Evolutionary conservation across 345 rosid species (phyloP).

Genomic region (Melastoma malabathricum): DNA sequence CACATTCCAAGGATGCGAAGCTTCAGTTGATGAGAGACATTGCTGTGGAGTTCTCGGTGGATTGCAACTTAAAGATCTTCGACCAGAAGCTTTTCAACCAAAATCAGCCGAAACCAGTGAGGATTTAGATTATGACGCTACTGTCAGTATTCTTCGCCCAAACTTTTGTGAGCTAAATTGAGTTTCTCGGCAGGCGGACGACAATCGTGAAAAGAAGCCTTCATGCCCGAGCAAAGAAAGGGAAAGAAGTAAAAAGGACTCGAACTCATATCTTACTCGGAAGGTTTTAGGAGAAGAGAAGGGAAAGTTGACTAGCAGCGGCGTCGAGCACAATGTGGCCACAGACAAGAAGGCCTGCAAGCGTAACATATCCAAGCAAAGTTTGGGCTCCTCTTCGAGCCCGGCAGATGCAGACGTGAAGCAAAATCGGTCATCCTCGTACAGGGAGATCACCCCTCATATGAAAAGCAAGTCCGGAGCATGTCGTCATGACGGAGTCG

Average conservation of each 20-base stretch:
- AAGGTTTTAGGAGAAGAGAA: slow-evolving; percentile 11
- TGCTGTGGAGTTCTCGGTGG: slow-evolving; percentile 39
- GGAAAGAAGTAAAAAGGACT: slow-evolving; percentile 11
- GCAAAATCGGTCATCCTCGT: slow-evolving; percentile 17
- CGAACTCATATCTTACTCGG: slow-evolving; percentile 8
- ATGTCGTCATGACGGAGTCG: slow-evolving; percentile 13
- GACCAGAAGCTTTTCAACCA: slow-evolving; percentile 42
- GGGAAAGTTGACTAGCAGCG: slow-evolving; percentile 19
- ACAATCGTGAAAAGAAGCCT: no score
- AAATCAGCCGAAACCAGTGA: slow-evolving; percentile 17
- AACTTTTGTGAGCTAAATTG: no score
- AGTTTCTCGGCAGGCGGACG: no score
- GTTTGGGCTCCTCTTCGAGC: slow-evolving; percentile 37
- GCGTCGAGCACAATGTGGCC: slow-evolving; percentile 23
- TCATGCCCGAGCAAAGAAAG: background rate
- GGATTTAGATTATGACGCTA: slow-evolving; percentile 4
- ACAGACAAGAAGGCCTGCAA: slow-evolving; percentile 12
- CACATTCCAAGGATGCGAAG: slow-evolving; percentile 48
- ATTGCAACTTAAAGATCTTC: slow-evolving; percentile 59
- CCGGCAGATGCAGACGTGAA: slow-evolving; percentile 30
- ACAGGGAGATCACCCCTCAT: slow-evolving; percentile 38
- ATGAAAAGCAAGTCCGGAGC: slow-evolving; percentile 17
- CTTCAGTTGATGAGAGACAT: slow-evolving; percentile 44
- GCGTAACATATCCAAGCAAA: slow-evolving; percentile 12
- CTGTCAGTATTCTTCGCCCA: background rate